Evolutionary conservation across 768 basidiomycete genomes (phyloP), one percentile per base, ranked within the genome.

Genomic region (Amanita pallidorosea): DNA sequence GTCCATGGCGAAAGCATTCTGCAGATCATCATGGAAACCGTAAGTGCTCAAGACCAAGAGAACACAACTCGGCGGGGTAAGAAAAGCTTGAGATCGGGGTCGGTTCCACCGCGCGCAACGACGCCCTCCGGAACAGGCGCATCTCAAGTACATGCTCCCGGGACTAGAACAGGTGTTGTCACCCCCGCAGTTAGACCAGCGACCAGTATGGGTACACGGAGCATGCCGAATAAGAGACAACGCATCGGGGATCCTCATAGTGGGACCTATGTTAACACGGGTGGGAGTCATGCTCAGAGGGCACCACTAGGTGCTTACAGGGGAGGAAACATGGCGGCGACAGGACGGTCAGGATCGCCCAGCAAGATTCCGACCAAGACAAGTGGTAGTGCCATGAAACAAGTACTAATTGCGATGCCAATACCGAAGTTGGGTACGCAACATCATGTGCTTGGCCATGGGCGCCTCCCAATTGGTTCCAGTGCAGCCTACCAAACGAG

Each of bases 1-100:
- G 86, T 96, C 2, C 79, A 89, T 52, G 94, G 93, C 7, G 76
- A 84, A 56, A 80, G 85, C 56, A 83, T 97, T 57, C 64, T 94
- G 44, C 83, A 84, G 46, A 68, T 85, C 46, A 78, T 99, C 35
- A 77, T 83, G 70, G 83, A 88, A 56, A 80, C 75, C 6, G 66
- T 84, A 42, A 79, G 82, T 45, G 78, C 83, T 7, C 73, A 75
- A 13, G 83, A 84, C 54, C 90, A 92, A 67, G 92, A 94, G 69
- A 91, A 88, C 65, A 81, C 77, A 60, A 77, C 76, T 55, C 76
- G 70, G 59, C 33, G 43, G 13, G 43, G 13, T 17, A 51, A 42
- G 17, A 7, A 8, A 13, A 65, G 67, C 27, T 55, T 72, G 20
- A 66, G 81, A 45, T 71, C 77, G 20, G 80, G 77, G 5, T 79